phyloP scores from a whole-genome alignment of 305 asterid species.

The Andrographis paniculata region DNA sequence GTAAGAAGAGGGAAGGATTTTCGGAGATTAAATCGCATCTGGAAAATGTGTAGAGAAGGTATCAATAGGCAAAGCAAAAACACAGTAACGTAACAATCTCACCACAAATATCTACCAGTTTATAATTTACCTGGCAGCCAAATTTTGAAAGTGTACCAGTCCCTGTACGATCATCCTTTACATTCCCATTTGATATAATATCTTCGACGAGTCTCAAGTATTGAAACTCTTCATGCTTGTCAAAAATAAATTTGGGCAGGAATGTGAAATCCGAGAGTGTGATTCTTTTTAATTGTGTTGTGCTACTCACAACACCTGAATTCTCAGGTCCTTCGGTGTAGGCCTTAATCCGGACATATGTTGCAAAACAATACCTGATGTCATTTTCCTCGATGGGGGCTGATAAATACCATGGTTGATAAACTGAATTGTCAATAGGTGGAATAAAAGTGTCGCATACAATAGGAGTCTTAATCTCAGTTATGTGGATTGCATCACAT shows the following conservation, averaged over 20 bases:
- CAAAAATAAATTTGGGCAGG: slow-evolving; percentile 51
- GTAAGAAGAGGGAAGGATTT: slow-evolving; percentile 86
- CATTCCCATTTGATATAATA: slow-evolving; percentile 52
- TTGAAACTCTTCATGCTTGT: slow-evolving; percentile 66
- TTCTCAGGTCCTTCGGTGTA: slow-evolving; percentile 13
- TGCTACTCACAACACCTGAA: slow-evolving; percentile 15
- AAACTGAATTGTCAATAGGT: slow-evolving; percentile 53
- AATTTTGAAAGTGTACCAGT: slow-evolving; percentile 90
- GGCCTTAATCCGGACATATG: slow-evolving; percentile 59
- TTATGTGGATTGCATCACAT: slow-evolving; percentile 72
- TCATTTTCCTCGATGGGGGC: slow-evolving; percentile 56
- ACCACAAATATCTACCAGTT: slow-evolving; percentile 6
- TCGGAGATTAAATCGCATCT: slow-evolving; percentile 78
- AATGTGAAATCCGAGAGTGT: slow-evolving; percentile 38
- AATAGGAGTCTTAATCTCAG: slow-evolving; percentile 53
- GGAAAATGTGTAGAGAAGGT: slow-evolving; percentile 20
- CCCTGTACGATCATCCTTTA: slow-evolving; percentile 69
- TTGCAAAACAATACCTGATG: slow-evolving; percentile 44
- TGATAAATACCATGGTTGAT: slow-evolving; percentile 86
- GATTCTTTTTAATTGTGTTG: slow-evolving; percentile 21
- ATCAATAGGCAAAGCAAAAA: slow-evolving; percentile 1
- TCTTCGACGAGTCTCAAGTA: slow-evolving; percentile 64
- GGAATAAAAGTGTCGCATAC: slow-evolving; percentile 90
- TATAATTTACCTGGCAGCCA: slow-evolving; percentile 81
- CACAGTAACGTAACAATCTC: neutral